phyloP scores from a whole-genome alignment of 106 monocot genomes.

The Dendrobium huoshanense region DNA sequence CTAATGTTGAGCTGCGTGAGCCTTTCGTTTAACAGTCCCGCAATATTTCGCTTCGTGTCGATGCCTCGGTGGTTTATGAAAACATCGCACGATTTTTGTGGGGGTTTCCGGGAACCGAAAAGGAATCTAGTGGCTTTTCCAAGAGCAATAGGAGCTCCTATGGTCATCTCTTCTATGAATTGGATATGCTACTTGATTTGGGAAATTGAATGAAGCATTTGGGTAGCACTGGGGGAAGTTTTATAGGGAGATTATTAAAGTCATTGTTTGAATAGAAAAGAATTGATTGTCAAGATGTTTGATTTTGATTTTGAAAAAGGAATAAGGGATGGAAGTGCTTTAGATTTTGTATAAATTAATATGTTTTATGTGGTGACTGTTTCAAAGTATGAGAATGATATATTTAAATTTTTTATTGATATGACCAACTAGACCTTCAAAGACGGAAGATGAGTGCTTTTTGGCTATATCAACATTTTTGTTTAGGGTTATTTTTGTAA shows the following conservation, averaged over 20 bases:
- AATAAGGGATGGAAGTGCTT: background rate
- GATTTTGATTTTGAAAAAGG: background rate
- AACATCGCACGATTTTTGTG: background rate
- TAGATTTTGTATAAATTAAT: background rate
- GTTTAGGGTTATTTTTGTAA: too few relatives aligned
- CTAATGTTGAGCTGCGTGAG: constrained; percentile 16
- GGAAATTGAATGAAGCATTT: background rate
- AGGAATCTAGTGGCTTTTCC: background rate
- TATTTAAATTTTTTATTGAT: too few relatives aligned
- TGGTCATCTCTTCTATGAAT: background rate
- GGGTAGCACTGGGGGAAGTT: background rate
- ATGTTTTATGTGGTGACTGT: background rate
- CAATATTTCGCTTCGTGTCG: constrained; percentile 44
- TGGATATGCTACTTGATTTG: background rate
- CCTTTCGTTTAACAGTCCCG: constrained; percentile 42
- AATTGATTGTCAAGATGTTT: background rate
- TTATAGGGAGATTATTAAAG: background rate
- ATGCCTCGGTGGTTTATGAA: constrained; percentile 31
- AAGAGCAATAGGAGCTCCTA: background rate
- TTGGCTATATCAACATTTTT: too few relatives aligned
- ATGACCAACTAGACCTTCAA: too few relatives aligned
- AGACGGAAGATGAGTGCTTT: too few relatives aligned
- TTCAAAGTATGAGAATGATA: background rate
- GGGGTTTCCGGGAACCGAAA: background rate
- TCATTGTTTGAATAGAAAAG: background rate